A percentile compares a stretch with the other conserved stretches of the same genome.
phyloP scores from a whole-genome alignment of 2,329 filamentous ascomycete genomes.

The Mycocentrospora acerina region DNA sequence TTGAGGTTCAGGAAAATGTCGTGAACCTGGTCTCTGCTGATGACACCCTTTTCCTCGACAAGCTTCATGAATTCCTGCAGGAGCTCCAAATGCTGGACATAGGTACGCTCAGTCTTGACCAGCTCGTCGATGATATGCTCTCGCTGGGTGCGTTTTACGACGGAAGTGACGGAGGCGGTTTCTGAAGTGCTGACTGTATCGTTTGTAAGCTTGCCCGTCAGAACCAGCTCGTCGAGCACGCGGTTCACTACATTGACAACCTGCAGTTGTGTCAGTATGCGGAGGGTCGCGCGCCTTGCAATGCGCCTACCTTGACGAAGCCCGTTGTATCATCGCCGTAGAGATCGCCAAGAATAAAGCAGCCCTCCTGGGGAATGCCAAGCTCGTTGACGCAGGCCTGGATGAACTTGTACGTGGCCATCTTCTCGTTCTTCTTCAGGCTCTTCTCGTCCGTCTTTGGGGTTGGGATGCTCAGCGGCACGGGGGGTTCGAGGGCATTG shows the following conservation, averaged over 20 bases:
- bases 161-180: constrained; percentile 46
- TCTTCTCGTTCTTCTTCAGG: constrained; percentile 73
- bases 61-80: constrained; percentile 88
- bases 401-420: constrained; percentile 88
- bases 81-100: constrained; percentile 95
- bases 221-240: constrained; percentile 82
- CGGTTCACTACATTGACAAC: constrained; percentile 90
- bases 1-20: constrained; percentile 97
- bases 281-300: too few species aligned
- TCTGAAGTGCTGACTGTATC: constrained; percentile 50
- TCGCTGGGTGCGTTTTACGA: constrained; percentile 66
- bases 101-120: constrained; percentile 93
- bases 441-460: constrained; percentile 58
- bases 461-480: constrained; percentile 68
- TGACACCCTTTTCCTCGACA: constrained; percentile 81
- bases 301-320: constrained; percentile 76
- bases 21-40: constrained; percentile 87
- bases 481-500: constrained; percentile 75
- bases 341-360: constrained; percentile 88
- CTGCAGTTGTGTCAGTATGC: constrained; percentile 41
- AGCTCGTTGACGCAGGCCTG: constrained; percentile 84
- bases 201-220: constrained; percentile 66
- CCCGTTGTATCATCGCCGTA: constrained; percentile 94
- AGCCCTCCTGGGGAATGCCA: constrained; percentile 75
- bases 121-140: constrained; percentile 91